phyloP scores from a whole-genome alignment of 2,329 filamentous ascomycete species.

The Myriosclerotinia curreyana region DNA sequence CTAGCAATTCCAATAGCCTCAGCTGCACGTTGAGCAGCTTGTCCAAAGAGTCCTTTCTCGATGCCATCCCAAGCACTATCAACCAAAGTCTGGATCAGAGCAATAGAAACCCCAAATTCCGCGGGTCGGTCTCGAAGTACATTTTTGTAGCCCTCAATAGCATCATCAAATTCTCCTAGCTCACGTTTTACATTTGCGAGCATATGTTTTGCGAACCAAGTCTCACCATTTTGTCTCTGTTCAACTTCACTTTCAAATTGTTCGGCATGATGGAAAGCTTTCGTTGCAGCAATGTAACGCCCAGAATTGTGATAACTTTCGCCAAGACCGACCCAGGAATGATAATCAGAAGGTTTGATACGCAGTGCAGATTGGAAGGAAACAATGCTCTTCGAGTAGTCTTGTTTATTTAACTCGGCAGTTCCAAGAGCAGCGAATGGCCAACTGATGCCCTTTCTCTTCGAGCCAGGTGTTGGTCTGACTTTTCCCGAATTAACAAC shows the following conservation, averaged over 20 bases:
- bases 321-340: constrained; percentile 95
- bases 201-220: constrained; percentile 97
- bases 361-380: constrained; percentile 88
- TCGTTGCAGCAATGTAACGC: constrained; percentile 87
- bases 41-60: constrained; percentile 82
- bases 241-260: constrained; percentile 62
- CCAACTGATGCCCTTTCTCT: constrained; percentile 92
- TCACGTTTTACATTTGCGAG: constrained; percentile 92
- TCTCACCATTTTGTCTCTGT: constrained; percentile 60
- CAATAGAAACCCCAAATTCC: constrained; percentile 85
- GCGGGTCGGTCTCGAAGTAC: constrained; percentile 65
- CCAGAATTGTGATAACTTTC: constrained; percentile 96
- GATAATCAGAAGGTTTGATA: constrained; percentile 81
- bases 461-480: constrained; percentile 84
- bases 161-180: constrained; percentile 82
- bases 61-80: constrained; percentile 76
- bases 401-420: constrained; percentile 90
- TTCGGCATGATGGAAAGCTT: constrained; percentile 84
- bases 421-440: constrained; percentile 91
- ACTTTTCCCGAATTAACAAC: constrained; percentile 95
- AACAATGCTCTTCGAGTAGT: constrained; percentile 82
- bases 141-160: constrained; percentile 70
- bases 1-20: constrained; percentile 67
- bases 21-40: constrained; percentile 67
- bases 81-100: constrained; percentile 81